Percentiles rank a stretch among this genome's conserved stretches.
These are phyloP conservation scores for Diphasiastrum complanatum DNA, from an alignment of 83 land plant genomes.

Conservation along the genomic window DNA sequence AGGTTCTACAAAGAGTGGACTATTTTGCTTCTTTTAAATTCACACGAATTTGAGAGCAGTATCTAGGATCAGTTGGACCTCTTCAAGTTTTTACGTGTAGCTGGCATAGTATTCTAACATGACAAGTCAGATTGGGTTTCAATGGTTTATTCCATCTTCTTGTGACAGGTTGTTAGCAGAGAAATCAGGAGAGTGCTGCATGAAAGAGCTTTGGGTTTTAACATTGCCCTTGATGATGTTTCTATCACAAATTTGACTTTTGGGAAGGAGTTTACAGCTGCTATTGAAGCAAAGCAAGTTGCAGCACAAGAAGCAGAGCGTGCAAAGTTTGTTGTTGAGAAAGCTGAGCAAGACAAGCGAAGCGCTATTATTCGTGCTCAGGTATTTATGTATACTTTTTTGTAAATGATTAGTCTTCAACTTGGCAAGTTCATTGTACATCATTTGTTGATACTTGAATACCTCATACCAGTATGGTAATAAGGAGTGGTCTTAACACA, in stretches of 20 bases:
- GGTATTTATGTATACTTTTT: constrained; percentile 26
- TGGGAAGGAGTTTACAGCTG: constrained; percentile 84
- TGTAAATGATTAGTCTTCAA: too few species aligned
- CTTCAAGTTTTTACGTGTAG: background rate
- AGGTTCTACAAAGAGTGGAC: background rate
- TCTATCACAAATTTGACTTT: constrained; percentile 77
- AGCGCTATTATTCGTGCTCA: constrained; percentile 89
- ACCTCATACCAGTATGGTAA: too few species aligned
- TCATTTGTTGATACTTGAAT: too few species aligned
- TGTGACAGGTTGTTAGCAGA: constrained; percentile 73
- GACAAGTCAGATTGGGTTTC: too few species aligned
- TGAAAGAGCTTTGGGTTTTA: constrained; percentile 59
- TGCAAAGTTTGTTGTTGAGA: constrained; percentile 82
- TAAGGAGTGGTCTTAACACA: too few species aligned
- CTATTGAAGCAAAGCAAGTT: constrained; percentile 88
- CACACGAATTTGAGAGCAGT: background rate
- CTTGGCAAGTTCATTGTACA: background rate
- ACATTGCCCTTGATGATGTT: constrained; percentile 86
- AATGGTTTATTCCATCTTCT: too few species aligned
- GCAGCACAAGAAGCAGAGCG: constrained; percentile 94
- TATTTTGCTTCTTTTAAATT: too few species aligned
- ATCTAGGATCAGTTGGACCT: background rate
- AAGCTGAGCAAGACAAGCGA: constrained; percentile 84
- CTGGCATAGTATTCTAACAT: background rate
- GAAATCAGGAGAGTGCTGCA: constrained; percentile 68